phyloP scores from a whole-genome alignment of 2,329 filamentous ascomycete genomes.

The Herpotrichia juniperi region DNA sequence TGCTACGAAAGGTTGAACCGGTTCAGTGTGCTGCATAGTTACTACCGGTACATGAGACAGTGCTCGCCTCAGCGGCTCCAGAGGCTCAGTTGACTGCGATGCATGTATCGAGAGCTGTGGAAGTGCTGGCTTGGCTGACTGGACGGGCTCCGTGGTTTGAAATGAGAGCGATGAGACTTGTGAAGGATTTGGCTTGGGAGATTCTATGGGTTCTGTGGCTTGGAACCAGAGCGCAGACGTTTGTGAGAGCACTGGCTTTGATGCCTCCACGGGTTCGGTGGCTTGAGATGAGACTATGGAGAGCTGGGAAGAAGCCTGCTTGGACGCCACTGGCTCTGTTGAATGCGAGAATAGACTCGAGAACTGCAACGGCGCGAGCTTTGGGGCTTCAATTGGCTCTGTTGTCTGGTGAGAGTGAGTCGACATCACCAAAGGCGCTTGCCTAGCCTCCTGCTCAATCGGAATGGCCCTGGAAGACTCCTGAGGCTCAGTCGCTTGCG shows the following conservation, averaged over 20 bases:
- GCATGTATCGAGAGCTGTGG: conserved; percentile 11
- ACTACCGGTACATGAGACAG: conserved; percentile 30
- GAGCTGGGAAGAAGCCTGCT: conserved; percentile 1
- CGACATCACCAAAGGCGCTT: conserved; percentile 18
- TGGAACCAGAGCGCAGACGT: conserved; percentile 32
- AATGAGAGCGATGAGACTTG: conserved; percentile 17
- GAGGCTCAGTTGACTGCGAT: conserved; percentile 22
- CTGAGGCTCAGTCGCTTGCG: conserved; percentile 23
- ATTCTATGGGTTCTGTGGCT: conserved; percentile 34
- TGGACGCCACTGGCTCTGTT: conserved; percentile 12
- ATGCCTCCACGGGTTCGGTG: conserved; percentile 24
- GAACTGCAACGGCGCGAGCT: conserved; percentile 14
- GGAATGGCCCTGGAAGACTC: conserved; percentile 8
- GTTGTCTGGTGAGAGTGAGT: conserved; percentile 19
- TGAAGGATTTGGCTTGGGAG: conserved; percentile 10
- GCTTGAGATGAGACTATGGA: conserved; percentile 10
- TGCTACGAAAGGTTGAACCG: conserved; percentile 19
- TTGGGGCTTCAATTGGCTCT: conserved; percentile 20
- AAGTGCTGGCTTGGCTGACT: not conserved
- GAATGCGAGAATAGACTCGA: conserved; percentile 16
- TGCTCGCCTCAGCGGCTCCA: conserved; percentile 17
- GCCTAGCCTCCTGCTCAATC: conserved; percentile 1
- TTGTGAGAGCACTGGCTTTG: conserved; percentile 18
- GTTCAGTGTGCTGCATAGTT: conserved; percentile 35
- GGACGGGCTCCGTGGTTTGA: conserved; percentile 16